phyloP scores from a whole-genome alignment of 2,329 filamentous ascomycete species.

The Juglanconis juglandina region DNA sequence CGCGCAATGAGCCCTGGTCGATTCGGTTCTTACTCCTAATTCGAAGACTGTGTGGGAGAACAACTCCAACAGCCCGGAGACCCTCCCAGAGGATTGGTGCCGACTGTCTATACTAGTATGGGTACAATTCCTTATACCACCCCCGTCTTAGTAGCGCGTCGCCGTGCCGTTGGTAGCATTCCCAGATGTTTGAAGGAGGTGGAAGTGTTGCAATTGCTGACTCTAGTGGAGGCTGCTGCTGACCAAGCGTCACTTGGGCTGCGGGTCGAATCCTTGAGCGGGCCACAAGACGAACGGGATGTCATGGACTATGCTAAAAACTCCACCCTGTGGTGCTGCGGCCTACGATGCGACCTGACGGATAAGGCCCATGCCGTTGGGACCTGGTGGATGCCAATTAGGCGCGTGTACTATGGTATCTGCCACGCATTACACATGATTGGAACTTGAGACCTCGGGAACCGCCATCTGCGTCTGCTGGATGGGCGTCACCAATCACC shows the following conservation, averaged over 20 bases:
- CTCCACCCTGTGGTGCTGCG: constrained; percentile 10
- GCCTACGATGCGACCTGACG: constrained; percentile 16
- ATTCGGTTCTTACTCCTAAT: too few species aligned
- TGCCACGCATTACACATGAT: constrained; percentile 1
- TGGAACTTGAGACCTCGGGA: not conserved
- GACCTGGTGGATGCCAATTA: constrained; percentile 6
- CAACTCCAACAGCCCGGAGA: too few species aligned
- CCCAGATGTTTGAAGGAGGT: not conserved
- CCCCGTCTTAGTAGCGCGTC: not conserved
- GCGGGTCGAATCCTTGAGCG: not conserved
- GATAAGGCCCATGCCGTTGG: constrained; percentile 15
- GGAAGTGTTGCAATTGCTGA: not conserved
- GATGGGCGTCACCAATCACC: constrained; percentile 8
- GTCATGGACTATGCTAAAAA: not conserved
- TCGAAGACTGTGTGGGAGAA: too few species aligned
- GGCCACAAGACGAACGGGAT: not conserved
- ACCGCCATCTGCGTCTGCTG: constrained; percentile 4
- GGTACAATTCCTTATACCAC: not conserved
- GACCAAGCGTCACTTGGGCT: not conserved
- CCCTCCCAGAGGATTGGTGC: too few species aligned
- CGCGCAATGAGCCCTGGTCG: not conserved
- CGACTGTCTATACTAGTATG: not conserved
- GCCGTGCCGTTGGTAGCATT: not conserved
- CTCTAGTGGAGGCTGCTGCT: not conserved
- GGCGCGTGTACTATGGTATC: not conserved